Percentiles rank a stretch among this genome's conserved stretches.
phyloP scores from a whole-genome alignment of 2,329 filamentous ascomycete genomes.

The Trichoderma polysporum region DNA sequence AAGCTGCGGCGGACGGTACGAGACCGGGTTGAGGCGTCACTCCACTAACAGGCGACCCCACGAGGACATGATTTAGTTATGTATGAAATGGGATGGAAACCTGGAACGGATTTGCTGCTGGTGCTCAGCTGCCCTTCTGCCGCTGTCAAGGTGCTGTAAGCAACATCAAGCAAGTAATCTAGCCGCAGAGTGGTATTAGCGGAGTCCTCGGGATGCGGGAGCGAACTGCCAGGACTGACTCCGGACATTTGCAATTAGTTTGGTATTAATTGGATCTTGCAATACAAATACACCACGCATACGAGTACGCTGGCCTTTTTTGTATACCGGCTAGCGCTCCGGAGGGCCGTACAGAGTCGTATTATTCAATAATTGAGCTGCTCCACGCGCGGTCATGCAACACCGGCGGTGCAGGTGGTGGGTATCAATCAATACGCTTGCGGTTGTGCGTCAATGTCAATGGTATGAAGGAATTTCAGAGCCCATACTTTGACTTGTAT shows the following conservation, averaged over 20 bases:
- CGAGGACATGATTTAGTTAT: background rate
- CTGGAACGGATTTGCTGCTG: too few species aligned
- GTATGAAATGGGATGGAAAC: too few species aligned
- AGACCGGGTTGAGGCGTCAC: conserved; percentile 6
- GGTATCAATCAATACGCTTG: background rate
- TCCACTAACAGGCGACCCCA: conserved; percentile 10
- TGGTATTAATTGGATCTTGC: background rate
- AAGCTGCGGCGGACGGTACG: background rate
- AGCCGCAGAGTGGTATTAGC: background rate
- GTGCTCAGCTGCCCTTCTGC: background rate
- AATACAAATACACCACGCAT: background rate
- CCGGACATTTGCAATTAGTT: background rate
- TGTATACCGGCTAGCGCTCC: background rate
- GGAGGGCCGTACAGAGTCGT: background rate
- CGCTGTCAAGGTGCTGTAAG: background rate
- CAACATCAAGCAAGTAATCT: background rate
- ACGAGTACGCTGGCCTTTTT: background rate
- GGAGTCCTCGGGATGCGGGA: conserved; percentile 12
- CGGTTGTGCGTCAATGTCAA: conserved; percentile 14
- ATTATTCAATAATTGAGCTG: conserved; percentile 5
- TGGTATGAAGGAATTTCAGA: background rate
- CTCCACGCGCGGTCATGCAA: conserved; percentile 12
- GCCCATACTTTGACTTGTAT: too few species aligned
- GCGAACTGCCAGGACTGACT: too few species aligned
- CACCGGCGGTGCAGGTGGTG: conserved; percentile 10